These are phyloP conservation scores for Cladosporium phlei DNA, from an alignment of 2,329 filamentous ascomycete species.

Conservation along the genomic window DNA sequence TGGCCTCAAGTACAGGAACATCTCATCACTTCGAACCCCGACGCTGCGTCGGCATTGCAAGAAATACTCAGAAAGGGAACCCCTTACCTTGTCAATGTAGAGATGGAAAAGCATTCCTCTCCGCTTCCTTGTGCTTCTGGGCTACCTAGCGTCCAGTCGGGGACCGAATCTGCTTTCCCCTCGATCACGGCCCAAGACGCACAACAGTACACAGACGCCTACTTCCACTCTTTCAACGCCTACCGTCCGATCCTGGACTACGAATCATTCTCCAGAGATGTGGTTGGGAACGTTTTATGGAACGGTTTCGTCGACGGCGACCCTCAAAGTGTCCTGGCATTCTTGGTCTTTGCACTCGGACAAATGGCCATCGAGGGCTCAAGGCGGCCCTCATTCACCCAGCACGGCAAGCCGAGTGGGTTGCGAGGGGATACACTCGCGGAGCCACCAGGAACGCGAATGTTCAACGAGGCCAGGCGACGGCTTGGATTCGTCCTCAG, in stretches of 20 bases:
- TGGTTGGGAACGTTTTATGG: conserved; percentile 36
- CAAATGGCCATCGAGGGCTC: conserved; percentile 51
- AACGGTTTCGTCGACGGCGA: conserved; percentile 48
- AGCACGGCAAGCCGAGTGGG: conserved; percentile 38
- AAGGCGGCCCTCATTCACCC: not conserved
- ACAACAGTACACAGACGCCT: conserved; percentile 48
- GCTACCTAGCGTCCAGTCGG: too few species aligned
- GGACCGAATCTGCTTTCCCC: conserved; percentile 22
- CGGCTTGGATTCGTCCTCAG: conserved; percentile 54
- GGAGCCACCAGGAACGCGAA: conserved; percentile 52
- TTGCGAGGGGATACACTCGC: conserved; percentile 48
- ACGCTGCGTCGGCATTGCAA: conserved; percentile 30
- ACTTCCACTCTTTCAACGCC: conserved; percentile 57
- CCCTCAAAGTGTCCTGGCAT: conserved; percentile 49
- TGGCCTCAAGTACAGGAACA: conserved; percentile 38
- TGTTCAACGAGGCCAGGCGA: conserved; percentile 59
- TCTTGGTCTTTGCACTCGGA: conserved; percentile 50
- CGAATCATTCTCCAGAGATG: conserved; percentile 45
- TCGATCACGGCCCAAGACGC: conserved; percentile 38
- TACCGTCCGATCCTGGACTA: conserved; percentile 55
- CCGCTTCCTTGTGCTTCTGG: not conserved
- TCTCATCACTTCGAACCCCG: conserved; percentile 30
- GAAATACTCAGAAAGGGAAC: conserved; percentile 34
- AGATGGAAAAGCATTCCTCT: not conserved
- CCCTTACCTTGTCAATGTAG: conserved; percentile 30